Evolutionary conservation across 2,329 filamentous ascomycete species (phyloP).

Genomic region (Colletotrichum cuscutae): DNA sequence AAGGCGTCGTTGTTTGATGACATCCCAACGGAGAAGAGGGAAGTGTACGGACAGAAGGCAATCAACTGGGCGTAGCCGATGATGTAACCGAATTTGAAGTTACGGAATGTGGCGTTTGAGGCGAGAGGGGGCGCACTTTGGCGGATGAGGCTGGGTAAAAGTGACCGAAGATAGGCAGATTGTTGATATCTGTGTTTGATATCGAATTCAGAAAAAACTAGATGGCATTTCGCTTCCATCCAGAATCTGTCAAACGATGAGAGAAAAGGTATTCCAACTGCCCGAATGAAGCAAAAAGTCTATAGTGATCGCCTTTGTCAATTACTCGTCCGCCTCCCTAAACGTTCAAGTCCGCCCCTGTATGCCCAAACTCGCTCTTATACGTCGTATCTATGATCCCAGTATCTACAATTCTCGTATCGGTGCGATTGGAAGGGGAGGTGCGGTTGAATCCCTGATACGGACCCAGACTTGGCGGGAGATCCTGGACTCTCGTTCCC

Average conservation of each 20-base stretch:
- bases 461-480: slow-evolving; percentile 67
- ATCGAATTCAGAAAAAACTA: too few relatives aligned
- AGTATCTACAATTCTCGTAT: background rate
- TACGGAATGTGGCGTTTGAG: background rate
- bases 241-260: background rate
- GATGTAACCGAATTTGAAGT: background rate
- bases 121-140: background rate
- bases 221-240: too few relatives aligned
- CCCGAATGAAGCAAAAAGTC: background rate
- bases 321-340: too few relatives aligned
- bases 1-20: slow-evolving; percentile 30
- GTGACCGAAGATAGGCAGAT: background rate
- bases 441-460: slow-evolving; percentile 47
- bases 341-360: background rate
- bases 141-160: background rate
- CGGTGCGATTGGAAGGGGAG: slow-evolving; percentile 10
- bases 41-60: slow-evolving; percentile 4
- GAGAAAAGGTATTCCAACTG: background rate
- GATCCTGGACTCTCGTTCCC: slow-evolving; percentile 68
- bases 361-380: slow-evolving; percentile 3
- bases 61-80: background rate
- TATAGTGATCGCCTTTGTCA: too few relatives aligned
- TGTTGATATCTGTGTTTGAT: too few relatives aligned
- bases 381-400: slow-evolving; percentile 1
- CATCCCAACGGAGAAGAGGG: slow-evolving; percentile 8